These are phyloP conservation scores for Zizania palustris DNA, from an alignment of 202 grass and related monocot species.

Conservation along the genomic window DNA sequence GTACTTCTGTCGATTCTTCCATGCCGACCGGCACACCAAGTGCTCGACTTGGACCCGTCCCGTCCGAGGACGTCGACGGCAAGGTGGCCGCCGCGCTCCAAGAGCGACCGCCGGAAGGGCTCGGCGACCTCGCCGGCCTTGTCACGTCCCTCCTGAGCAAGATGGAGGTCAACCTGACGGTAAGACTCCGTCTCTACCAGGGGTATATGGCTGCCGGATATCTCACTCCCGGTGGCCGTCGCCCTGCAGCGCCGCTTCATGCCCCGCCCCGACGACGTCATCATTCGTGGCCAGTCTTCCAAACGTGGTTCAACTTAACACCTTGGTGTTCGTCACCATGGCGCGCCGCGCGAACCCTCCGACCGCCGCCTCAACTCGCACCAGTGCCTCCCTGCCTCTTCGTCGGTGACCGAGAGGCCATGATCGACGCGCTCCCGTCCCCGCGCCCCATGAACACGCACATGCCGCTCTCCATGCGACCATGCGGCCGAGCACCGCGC, in stretches of 20 bases:
- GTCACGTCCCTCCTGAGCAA: neutral
- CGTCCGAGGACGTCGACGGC: neutral
- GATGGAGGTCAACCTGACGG: neutral
- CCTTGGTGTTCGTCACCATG: constrained; percentile 40
- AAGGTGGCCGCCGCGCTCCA: neutral
- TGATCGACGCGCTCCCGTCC: constrained; percentile 31
- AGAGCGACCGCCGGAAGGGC: neutral
- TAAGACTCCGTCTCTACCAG: constrained; percentile 1
- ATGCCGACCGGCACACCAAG: neutral
- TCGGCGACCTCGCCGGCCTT: neutral
- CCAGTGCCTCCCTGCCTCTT: constrained; percentile 30
- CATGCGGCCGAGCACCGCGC: neutral
- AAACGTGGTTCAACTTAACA: constrained; percentile 46
- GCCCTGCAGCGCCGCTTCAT: constrained; percentile 30
- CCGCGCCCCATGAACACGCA: constrained; percentile 44
- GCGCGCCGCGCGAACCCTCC: constrained; percentile 10
- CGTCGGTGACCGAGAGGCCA: neutral
- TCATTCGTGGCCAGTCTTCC: constrained; percentile 37
- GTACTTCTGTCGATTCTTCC: neutral
- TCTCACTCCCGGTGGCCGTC: neutral
- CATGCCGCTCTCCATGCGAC: constrained; percentile 19
- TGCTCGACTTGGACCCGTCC: neutral
- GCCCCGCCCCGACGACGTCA: constrained; percentile 34
- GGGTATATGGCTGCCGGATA: constrained; percentile 38
- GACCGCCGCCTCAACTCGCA: constrained; percentile 37